phyloP scores from a whole-genome alignment of 129 eudicot genomes.

The Pittosporum tobira region DNA sequence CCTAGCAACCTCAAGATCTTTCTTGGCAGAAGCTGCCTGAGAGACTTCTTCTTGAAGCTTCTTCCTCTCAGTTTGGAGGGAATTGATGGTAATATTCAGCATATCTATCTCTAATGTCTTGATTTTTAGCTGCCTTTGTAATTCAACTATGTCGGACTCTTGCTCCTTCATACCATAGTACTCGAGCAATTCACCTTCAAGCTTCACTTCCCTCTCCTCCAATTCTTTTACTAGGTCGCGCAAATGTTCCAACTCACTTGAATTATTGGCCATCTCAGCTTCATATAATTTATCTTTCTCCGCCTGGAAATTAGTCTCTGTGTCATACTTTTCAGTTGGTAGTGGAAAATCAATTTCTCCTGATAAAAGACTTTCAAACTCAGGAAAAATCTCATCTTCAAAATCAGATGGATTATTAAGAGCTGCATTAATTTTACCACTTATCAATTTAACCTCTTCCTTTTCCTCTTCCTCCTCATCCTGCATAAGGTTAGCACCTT shows the following conservation, averaged over 20 bases:
- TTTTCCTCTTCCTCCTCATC: constrained; percentile 64
- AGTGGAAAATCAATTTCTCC: constrained; percentile 83
- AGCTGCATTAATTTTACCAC: constrained; percentile 68
- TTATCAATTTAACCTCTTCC: constrained; percentile 92
- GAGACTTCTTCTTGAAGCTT: constrained; percentile 78
- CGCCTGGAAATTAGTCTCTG: constrained; percentile 20
- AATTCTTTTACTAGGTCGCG: constrained; percentile 73
- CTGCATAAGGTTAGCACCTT: constrained; percentile 14
- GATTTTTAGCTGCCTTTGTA: constrained; percentile 86
- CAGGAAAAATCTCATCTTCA: constrained; percentile 79
- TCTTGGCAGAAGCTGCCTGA: constrained; percentile 46
- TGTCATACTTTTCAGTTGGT: constrained; percentile 46
- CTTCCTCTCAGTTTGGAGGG: constrained; percentile 84
- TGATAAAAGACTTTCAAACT: constrained; percentile 74
- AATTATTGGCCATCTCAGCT: constrained; percentile 75
- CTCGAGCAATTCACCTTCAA: constrained; percentile 91
- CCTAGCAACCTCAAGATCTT: constrained; percentile 79
- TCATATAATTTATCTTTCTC: constrained; percentile 53
- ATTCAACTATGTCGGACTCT: constrained; percentile 72
- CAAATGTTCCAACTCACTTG: constrained; percentile 64
- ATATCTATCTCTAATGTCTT: constrained; percentile 91
- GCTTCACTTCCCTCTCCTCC: constrained; percentile 94
- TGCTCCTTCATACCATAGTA: constrained; percentile 94
- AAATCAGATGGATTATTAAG: constrained; percentile 39
- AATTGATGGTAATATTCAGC: constrained; percentile 70